Base-by-base conservation (phyloP, 2,329 filamentous ascomycete species). In the Aspergillus brunneoviolaceus region DNA sequence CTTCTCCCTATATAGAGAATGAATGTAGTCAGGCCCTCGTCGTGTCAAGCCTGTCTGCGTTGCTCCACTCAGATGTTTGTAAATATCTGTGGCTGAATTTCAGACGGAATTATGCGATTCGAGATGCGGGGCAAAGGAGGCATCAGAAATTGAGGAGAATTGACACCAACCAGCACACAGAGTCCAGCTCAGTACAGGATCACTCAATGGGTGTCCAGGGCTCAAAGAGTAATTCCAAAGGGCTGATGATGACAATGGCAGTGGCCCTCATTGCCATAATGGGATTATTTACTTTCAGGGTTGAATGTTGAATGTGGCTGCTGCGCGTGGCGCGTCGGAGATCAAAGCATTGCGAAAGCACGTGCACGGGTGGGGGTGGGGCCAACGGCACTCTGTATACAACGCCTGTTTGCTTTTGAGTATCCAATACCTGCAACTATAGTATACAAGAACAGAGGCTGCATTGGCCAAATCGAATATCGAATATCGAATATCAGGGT, bases 401-500 rank as follows among this genome's bases (percentile, higher is more conserved):
- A 29, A 29, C 27, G 3, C 27, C 7, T 29, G 27, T 29, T 29
- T 29, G 27, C 27, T 9, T 49, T 25, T 12, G 6, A 25, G 2
- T 12, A 21, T 10, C 27, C 7, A 29, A 2, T 29, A 2, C 7
- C 27, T 29, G 3, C 27, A 9, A 29, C 7, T 29, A 29, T 1
- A 29, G 55, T 21, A 51, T 48, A 52, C 39, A n/a, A 19, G 39
- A n/a, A 45, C 35, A 49, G 50, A 14, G 52, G 25, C 25, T 49
- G 21, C 49, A 56, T 48, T 39, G 25, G 49, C 58, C 42, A 51
- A 60, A 60, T 60, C 53, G 50, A 58, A 10, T 27, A 27, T 60
- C 53, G 50, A 58, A 29, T 27, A 27, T 29, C 27, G 27, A 58
- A 35, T 21, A 57, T 53, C 54, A 45, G 61, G 61, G 61, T 63